Percentiles rank a stretch among this genome's conserved stretches.
Conservation (phyloP, 2,329 filamentous ascomycete species). For the Ophiocordyceps unilateralis region DNA sequence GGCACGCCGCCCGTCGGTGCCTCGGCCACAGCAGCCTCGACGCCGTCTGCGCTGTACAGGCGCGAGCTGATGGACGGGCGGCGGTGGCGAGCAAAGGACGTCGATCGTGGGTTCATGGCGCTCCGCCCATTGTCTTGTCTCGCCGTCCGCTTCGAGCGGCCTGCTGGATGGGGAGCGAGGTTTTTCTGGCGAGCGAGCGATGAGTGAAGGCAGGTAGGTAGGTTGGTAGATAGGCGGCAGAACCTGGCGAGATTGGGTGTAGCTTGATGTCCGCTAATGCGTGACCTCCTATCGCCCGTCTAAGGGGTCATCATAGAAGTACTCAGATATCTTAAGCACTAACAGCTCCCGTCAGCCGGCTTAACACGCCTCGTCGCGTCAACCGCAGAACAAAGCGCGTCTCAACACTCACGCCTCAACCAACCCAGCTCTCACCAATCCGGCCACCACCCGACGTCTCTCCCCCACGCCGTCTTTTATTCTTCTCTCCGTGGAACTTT, state of each 20-base stretch:
- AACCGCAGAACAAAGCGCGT: neutral
- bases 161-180: neutral
- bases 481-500: no score
- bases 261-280: neutral
- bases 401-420: neutral
- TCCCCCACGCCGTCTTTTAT: neutral
- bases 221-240: no score
- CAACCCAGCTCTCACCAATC: neutral
- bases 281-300: neutral
- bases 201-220: neutral
- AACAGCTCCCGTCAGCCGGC: neutral
- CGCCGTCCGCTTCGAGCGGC: neutral
- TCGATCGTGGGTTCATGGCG: slow-evolving; percentile 33
- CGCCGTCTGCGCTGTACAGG: slow-evolving; percentile 49
- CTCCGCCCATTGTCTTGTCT: neutral
- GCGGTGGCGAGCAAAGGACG: slow-evolving; percentile 27
- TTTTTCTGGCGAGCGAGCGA: neutral
- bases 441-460: neutral
- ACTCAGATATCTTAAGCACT: neutral
- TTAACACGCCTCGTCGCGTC: neutral
- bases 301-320: no score
- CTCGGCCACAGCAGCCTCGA: slow-evolving; percentile 31
- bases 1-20: slow-evolving; percentile 28
- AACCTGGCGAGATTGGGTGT: neutral
- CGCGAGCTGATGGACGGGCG: slow-evolving; percentile 45